Percentiles rank a stretch among this genome's conserved stretches.
Evolutionary conservation across 345 rosid species (phyloP).

Genomic region (Balakata baccata): DNA sequence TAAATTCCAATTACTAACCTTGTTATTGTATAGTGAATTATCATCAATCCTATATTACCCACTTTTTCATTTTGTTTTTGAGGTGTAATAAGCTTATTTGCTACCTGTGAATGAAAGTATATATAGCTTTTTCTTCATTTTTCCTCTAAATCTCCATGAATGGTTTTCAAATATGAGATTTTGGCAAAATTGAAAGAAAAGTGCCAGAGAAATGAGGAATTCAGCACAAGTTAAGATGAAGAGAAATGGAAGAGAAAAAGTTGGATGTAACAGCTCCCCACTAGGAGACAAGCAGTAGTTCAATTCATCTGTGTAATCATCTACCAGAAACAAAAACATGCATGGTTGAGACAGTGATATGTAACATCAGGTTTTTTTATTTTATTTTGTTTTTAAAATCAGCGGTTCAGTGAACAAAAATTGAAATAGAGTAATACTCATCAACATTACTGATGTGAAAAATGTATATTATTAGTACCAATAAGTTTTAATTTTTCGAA

Average conservation of each 20-base stretch:
- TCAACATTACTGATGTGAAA: too few species aligned
- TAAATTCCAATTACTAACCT: not conserved
- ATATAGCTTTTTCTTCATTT: not conserved
- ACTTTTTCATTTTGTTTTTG: not conserved
- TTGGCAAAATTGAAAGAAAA: not conserved
- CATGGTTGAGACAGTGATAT: not conserved
- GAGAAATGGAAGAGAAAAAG: conserved; percentile 1
- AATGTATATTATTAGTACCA: too few species aligned
- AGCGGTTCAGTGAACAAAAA: too few species aligned
- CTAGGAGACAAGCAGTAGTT: not conserved
- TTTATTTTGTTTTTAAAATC: not conserved
- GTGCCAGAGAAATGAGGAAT: not conserved
- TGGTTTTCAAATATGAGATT: not conserved
- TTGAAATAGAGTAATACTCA: too few species aligned
- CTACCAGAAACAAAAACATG: not conserved
- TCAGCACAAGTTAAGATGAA: not conserved
- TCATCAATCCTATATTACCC: not conserved
- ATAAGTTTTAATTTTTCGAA: too few species aligned
- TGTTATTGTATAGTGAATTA: not conserved
- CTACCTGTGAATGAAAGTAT: not conserved
- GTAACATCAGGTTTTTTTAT: not conserved
- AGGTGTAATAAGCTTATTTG: not conserved
- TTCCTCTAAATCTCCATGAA: not conserved
- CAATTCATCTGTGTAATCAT: not conserved
- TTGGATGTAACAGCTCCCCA: too few species aligned